Evolutionary conservation across 768 basidiomycete genomes (phyloP), one percentile per base, ranked within the genome.

Genomic region (Pluteus cervinus): DNA sequence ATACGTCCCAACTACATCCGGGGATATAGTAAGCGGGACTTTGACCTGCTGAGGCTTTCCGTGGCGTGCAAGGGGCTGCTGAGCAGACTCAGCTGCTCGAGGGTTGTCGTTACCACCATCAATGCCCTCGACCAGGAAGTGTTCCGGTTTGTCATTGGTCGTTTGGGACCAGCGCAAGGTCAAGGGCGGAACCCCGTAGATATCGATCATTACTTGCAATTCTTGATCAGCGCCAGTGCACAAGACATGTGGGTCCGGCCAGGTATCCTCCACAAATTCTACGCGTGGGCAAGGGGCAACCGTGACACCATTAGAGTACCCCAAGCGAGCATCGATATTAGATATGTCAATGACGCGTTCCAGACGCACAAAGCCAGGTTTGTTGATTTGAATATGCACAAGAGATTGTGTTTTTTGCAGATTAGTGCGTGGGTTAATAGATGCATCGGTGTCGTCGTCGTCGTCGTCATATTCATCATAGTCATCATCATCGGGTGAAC

Each of bases 261-360:
- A 43, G 26, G 60, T 52, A 39, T 71, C 62, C 35, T 69, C 59
- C 18, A 71, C 58, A 51, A 91, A 92, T 47, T 74, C 72, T 4
- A 81, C 88, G 4, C 63, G 68, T 5, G 92, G 92, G 52, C 92
- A 96, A 14, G 90, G 86, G 9, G 81, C 86, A 29, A 94, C 65
- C 0, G 75, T 71, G 22, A 89, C 71, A 42, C 83, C 76, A 10
- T 69, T 68, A 29, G 79, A 65, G 37, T 71, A 68, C 38, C 72
- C 58, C n/a, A 93, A 61, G 18, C 86, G 79, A 24, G 90, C 87
- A 29, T 83, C 80, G 29, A 78, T 75, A 28, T 76, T 74, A 2
- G 78, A 76, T 9, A 69, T 58, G 53, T 93, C 91, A 14, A 77
- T 53, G 10, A 91, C 79, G 29, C 76, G 73, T 43, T 86, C 83